Evolutionary conservation across 805 yeast genomes (phyloP), one percentile per base, ranked within the genome.

Genomic region (Spathaspora gorwiae): DNA sequence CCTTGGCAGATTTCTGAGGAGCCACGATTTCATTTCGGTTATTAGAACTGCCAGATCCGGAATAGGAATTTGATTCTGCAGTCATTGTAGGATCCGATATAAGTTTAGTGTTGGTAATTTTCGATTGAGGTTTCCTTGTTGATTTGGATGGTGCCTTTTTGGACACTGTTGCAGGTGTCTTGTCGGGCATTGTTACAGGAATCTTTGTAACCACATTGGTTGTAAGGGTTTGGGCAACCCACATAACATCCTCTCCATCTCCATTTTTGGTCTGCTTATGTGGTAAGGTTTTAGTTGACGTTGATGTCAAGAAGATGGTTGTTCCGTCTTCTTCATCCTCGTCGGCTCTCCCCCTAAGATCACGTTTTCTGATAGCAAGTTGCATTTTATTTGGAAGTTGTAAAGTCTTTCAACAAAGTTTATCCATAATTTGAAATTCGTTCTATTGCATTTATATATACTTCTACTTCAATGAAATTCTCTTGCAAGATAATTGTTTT

Each of bases 1-100:
- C 49, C 12, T 55, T 55, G 27, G 52, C 34, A 5, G 59, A 52
- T 19, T 19, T 19, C 2, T 19, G 24, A 19, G 24, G 24, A 19
- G 24, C 24, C 5, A 19, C 24, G 24, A 19, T 19, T 19, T 2
- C 24, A 19, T 19, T 19, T 19, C 24, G 24, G 24, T 19, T 19
- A 19, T 19, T 19, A 19, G 24, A 2, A 19, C 24, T 19, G 7
- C 2, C 13, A 10, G 13, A 26, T 2, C 12, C 26, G 33, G 33
- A n/a, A 19, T 24, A 11, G 38, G 38, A 5, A 19, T 3, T 15
- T 10, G 38, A 5, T 14, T 38, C 26, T 15, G 37, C n/a, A 7
- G 26, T 8, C 7, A 27, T 13, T 35, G 36, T 34, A 7, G 36
- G 2, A 7, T 11, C 19, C 10, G 36, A 19, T 19, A 19, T 2